Base-by-base conservation (phyloP, 2,329 filamentous ascomycete genomes). In the Ustulina deusta region DNA sequence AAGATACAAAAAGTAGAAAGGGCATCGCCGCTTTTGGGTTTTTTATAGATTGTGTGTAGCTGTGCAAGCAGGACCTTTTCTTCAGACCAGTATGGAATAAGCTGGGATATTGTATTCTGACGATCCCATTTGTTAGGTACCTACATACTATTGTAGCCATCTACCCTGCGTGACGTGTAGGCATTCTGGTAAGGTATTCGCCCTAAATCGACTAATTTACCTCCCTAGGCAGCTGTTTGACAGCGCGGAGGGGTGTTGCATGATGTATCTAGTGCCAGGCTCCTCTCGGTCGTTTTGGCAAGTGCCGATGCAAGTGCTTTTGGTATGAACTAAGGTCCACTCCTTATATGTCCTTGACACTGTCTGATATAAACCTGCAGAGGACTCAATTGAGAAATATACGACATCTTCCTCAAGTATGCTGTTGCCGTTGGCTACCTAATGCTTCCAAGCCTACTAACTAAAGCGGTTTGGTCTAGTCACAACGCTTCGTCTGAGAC, bases 241-340 rank as follows among this genome's bases (percentile, higher is more conserved):
- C n/a, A 22, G n/a, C 42, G 20, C 25, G 17, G 25, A 22, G 25
- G 6, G 38, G 13, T 36, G 6, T 15, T 40, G 38, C 17, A 10
- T 51, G 27, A 17, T 25, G 22, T 15, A 48, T n/a, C 11, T 49
- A 13, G 6, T 6, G 29, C n/a, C n/a, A n/a, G n/a, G n/a, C n/a
- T n/a, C n/a, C n/a, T n/a, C n/a, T 13, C 29, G 27, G 29, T 13
- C 27, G 17, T 29, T 32, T 51, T 32, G 48, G 48, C 17, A 51
- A 51, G 27, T 32, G 34, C 29, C 48, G 29, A 32, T 51, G 48
- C 48, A 32, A 51, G 48, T 29, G 15, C 46, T 29, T 29, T 51
- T 15, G 36, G 42, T 13, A 11, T 40, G 10, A 40, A 13, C 36
- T 5, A 40, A 9, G 6, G 25, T 46, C 9, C 42, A 22, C 42